A percentile compares a stretch with the other conserved stretches of the same genome.
phyloP scores from a whole-genome alignment of 805 yeast species.

The Saturnispora zaruensis region DNA sequence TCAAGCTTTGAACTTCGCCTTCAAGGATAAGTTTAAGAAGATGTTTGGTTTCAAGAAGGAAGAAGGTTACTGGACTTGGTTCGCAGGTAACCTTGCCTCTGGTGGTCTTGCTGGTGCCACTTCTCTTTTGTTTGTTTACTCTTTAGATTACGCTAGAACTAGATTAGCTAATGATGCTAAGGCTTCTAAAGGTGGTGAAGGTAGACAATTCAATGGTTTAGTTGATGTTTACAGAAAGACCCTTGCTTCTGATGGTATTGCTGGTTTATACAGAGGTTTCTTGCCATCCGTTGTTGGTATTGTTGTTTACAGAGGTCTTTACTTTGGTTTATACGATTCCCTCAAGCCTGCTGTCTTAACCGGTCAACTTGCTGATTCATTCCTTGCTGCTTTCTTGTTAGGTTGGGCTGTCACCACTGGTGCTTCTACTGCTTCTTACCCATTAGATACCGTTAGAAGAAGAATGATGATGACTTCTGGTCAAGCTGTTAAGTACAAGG shows the following conservation, averaged over 20 bases:
- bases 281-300: constrained; percentile 97
- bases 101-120: constrained; percentile 99
- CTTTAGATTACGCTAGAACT: constrained; percentile 97
- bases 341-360: constrained; percentile 89
- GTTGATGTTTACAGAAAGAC: constrained; percentile 95
- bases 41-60: constrained; percentile 96
- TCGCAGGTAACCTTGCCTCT: constrained; percentile 96
- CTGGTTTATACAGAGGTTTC: constrained; percentile 99
- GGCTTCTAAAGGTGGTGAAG: constrained; percentile 64
- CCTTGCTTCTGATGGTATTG: constrained; percentile 90
- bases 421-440: constrained; percentile 98
- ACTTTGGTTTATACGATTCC: constrained; percentile 97
- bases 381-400: constrained; percentile 90
- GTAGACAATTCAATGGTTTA: constrained; percentile 97
- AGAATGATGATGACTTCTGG: constrained; percentile 99
- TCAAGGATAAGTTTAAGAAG: constrained; percentile 94
- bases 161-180: constrained; percentile 98
- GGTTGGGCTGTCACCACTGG: constrained; percentile 98
- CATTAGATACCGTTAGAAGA: constrained; percentile 98
- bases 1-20: constrained; percentile 96
- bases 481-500: constrained; percentile 93
- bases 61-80: constrained; percentile 88
- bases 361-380: constrained; percentile 90
- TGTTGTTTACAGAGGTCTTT: constrained; percentile 97
- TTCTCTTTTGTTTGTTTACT: constrained; percentile 86